A percentile compares a stretch with the other conserved stretches of the same genome.
phyloP scores from a whole-genome alignment of 768 basidiomycete species.

The Piloderma croceum region DNA sequence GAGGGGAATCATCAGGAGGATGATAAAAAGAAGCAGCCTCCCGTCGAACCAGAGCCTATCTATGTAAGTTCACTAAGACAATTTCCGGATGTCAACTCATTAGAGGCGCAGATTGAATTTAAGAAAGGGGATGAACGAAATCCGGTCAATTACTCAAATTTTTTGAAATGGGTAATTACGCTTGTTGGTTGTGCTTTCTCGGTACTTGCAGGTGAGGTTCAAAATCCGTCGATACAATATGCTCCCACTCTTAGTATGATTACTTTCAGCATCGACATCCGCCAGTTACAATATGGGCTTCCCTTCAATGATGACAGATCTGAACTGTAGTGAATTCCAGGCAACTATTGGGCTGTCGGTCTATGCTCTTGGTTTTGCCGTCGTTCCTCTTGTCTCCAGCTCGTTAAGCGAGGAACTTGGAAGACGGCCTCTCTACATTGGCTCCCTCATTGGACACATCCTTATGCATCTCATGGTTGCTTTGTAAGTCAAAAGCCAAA shows the following conservation, averaged over 20 bases:
- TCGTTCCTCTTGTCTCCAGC: slow-evolving; percentile 45
- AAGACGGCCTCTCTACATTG: slow-evolving; percentile 37
- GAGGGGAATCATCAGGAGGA: too few relatives aligned
- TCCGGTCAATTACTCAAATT: slow-evolving; percentile 32
- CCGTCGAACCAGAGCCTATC: too few relatives aligned
- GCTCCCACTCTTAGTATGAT: not conserved
- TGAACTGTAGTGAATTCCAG: slow-evolving; percentile 11
- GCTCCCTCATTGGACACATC: slow-evolving; percentile 29
- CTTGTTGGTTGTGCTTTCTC: slow-evolving; percentile 30
- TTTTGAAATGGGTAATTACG: slow-evolving; percentile 39
- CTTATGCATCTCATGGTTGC: slow-evolving; percentile 34
- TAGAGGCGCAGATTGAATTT: slow-evolving; percentile 42
- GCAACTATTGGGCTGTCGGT: slow-evolving; percentile 27
- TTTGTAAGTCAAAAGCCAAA: slow-evolving; percentile 16
- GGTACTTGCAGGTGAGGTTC: slow-evolving; percentile 23
- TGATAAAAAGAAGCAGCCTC: too few relatives aligned
- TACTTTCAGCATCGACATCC: slow-evolving; percentile 28
- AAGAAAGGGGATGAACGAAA: slow-evolving; percentile 33
- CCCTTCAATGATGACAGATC: slow-evolving; percentile 36
- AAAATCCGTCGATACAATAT: not conserved
- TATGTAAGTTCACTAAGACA: too few relatives aligned
- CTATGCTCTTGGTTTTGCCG: slow-evolving; percentile 40
- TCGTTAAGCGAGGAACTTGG: slow-evolving; percentile 49
- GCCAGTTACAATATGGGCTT: slow-evolving; percentile 36
- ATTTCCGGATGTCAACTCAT: too few relatives aligned